Base-by-base conservation (phyloP, 371 early-diverging fungal genomes). In the Nematocida parisii region DNA sequence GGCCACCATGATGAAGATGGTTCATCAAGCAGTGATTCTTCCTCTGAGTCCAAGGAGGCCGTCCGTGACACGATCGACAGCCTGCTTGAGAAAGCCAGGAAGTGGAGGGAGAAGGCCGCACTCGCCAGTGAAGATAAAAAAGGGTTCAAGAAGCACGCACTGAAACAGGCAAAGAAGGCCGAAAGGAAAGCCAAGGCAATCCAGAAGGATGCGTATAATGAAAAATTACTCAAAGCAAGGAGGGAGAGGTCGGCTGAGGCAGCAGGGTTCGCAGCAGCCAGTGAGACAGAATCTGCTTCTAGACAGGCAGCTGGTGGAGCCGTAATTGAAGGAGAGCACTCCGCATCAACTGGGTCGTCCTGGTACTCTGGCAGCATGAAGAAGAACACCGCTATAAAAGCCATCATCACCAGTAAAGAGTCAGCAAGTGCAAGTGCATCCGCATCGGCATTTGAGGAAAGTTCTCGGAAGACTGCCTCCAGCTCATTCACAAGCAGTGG, bases 301-400 rank as follows among this genome's bases (percentile, higher is more conserved):
- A 64, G 22, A 22, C 39, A 42, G 15, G 33, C 64, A 44, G 11
- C 7, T 11, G 42, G 44, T 20, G 64, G 45, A 1, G 45, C 7
- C 39, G 1, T 64, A 27, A 45, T 39, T 11, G 64, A 64, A 64
- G 45, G 64, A 39, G 22, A 42, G 1, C 22, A 18, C 61, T 7
- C 33, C 1, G 1, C 27, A 47, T 18, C 54, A n/a, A 6, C 66
- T 68, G 71, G 68, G 3, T 15, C 47, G 4, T 39, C 80, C 4
- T 77, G 80, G 80, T 71, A 39, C 71, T 52, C 68, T 42, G 47
- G n/a, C 9, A 40, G 9, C 1, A 60, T 24, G 27, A n/a, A 71
- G n/a, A 58, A 67, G 47, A 77, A 77, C 45, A 44, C 15, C 1
- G 47, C 71, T 0, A 11, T 71, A 44, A 39, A 70, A 70, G 18